These are phyloP conservation scores for Agaricus sinodeliciosus DNA, from an alignment of 768 basidiomycete species.

Conservation along the genomic window DNA sequence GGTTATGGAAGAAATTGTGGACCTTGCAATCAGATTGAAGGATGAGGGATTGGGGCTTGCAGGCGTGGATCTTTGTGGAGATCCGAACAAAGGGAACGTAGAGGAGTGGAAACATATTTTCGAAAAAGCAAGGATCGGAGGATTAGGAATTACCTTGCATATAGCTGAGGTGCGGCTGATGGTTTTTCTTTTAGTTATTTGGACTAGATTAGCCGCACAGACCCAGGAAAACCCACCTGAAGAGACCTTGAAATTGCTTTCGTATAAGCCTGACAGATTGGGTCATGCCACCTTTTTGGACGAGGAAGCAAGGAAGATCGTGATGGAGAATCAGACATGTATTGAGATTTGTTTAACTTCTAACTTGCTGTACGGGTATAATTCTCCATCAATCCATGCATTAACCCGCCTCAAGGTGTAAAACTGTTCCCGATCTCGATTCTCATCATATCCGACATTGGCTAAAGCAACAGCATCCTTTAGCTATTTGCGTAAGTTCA, in stretches of 20 bases:
- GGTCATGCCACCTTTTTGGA: constrained; percentile 81
- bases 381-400: neutral
- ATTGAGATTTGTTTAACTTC: constrained; percentile 82
- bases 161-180: constrained; percentile 63
- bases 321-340: constrained; percentile 46
- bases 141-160: constrained; percentile 72
- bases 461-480: constrained; percentile 55
- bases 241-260: constrained; percentile 58
- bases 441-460: constrained; percentile 71
- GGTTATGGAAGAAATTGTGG: constrained; percentile 49
- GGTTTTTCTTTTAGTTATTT: neutral
- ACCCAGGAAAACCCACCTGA: constrained; percentile 38
- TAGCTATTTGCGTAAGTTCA: constrained; percentile 66
- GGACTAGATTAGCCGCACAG: constrained; percentile 20
- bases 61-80: constrained; percentile 77
- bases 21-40: constrained; percentile 48
- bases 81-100: constrained; percentile 60
- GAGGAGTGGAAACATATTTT: constrained; percentile 44
- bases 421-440: constrained; percentile 58
- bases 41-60: constrained; percentile 56
- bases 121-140: constrained; percentile 45
- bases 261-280: constrained; percentile 57
- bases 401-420: constrained; percentile 38
- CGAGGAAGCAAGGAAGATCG: constrained; percentile 48
- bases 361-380: constrained; percentile 54